Conservation (phyloP, 768 basidiomycete genomes). For the Lactarius psammicola region DNA sequence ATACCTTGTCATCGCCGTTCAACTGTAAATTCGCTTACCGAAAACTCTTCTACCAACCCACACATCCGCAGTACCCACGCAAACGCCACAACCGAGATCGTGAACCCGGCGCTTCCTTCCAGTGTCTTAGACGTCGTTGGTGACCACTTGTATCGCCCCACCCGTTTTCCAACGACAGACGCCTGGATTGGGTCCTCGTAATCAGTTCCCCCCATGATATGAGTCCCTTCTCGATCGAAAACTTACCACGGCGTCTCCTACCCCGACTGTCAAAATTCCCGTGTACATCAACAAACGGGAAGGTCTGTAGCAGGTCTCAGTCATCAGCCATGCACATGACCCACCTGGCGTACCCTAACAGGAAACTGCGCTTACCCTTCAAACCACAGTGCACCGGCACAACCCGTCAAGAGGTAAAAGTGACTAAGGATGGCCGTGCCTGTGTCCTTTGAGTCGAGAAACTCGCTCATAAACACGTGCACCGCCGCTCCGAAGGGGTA, state of each 20-base stretch:
- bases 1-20: not conserved
- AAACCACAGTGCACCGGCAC: constrained; percentile 92
- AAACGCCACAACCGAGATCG: constrained; percentile 61
- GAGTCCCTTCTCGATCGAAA: not conserved
- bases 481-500: constrained; percentile 93
- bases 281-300: constrained; percentile 65
- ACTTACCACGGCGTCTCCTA: constrained; percentile 90
- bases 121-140: constrained; percentile 81
- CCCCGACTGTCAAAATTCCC: constrained; percentile 83
- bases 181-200: constrained; percentile 51
- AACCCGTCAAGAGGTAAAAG: constrained; percentile 95
- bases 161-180: constrained; percentile 84
- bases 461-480: constrained; percentile 97
- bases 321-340: constrained; percentile 16
- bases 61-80: constrained; percentile 69
- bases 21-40: constrained; percentile 50
- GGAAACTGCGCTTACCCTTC: constrained; percentile 65
- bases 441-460: constrained; percentile 90
- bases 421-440: constrained; percentile 97
- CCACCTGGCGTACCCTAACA: not conserved
- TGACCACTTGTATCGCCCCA: constrained; percentile 84
- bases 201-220: constrained; percentile 2
- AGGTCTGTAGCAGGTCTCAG: constrained; percentile 36
- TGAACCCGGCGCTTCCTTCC: constrained; percentile 87
- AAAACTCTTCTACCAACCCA: constrained; percentile 72